Conservation (phyloP, 108 stramenopile species). For the Aurantiochytrium sp. region DNA sequence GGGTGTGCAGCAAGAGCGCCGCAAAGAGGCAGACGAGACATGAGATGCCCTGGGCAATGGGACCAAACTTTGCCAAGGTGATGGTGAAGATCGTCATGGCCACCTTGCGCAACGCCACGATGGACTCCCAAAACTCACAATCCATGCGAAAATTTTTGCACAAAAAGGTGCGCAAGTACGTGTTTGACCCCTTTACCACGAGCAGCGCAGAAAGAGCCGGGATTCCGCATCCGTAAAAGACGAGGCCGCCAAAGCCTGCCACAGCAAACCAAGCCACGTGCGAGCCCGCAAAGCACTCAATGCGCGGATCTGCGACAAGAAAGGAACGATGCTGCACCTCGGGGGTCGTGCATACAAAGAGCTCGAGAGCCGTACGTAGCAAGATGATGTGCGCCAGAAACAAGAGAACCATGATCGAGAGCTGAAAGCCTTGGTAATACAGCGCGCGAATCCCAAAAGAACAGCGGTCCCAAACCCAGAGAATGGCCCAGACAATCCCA, state of each 20-base stretch:
- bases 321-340: not conserved
- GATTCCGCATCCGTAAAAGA: not conserved
- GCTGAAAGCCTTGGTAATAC: not conserved
- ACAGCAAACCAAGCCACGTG: not conserved
- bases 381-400: constrained; percentile 6
- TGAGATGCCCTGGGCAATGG: not conserved
- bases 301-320: not conserved
- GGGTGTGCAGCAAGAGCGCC: not conserved
- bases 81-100: not conserved
- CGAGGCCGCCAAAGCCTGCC: not conserved
- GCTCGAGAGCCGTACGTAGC: not conserved
- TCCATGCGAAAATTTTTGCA: not conserved
- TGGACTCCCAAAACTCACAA: not conserved
- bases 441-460: not conserved
- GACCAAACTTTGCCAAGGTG: not conserved
- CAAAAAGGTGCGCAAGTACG: not conserved
- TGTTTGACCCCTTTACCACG: not conserved
- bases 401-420: not conserved
- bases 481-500: not conserved
- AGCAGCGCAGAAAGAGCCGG: not conserved
- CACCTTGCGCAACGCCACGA: not conserved
- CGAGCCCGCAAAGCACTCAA: constrained; percentile 8
- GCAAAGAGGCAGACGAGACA: not conserved
- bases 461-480: not conserved
- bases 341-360: constrained; percentile 1